Percentiles rank a stretch among this genome's conserved stretches.
These are phyloP conservation scores for Tagetes erecta DNA, from an alignment of 129 eudicot genomes.

Conservation along the genomic window DNA sequence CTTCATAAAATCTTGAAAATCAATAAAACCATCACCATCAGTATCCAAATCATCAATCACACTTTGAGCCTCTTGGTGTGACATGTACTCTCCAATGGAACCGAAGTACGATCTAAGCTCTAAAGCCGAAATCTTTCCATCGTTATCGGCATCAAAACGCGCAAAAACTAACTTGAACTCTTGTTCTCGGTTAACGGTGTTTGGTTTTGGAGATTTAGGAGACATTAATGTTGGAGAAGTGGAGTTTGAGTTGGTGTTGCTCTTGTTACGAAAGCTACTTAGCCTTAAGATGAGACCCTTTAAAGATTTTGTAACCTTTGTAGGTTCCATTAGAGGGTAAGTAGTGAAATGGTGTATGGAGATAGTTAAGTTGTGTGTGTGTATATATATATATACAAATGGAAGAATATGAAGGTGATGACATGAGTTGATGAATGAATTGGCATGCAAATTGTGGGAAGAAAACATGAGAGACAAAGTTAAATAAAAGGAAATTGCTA, in stretches of 20 bases:
- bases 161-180: conserved; percentile 54
- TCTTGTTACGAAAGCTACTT: conserved; percentile 33
- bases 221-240: conserved; percentile 32
- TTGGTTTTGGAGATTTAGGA: conserved; percentile 37
- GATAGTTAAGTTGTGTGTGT: background rate
- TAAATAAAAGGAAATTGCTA: conserved; percentile 11
- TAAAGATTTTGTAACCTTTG: conserved; percentile 39
- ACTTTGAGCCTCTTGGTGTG: conserved; percentile 64
- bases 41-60: conserved; percentile 58
- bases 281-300: conserved; percentile 40
- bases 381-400: conserved; percentile 1
- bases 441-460: background rate
- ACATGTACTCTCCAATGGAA: conserved; percentile 69
- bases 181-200: conserved; percentile 24
- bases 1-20: conserved; percentile 57
- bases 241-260: conserved; percentile 27
- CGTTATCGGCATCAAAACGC: conserved; percentile 55
- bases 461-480: conserved; percentile 2
- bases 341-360: background rate
- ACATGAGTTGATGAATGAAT: conserved; percentile 5
- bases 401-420: background rate
- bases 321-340: conserved; percentile 33
- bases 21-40: conserved; percentile 55
- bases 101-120: conserved; percentile 61
- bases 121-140: conserved; percentile 68